Base-by-base conservation (phyloP, 257 asterid species). In the Eucommia ulmoides region DNA sequence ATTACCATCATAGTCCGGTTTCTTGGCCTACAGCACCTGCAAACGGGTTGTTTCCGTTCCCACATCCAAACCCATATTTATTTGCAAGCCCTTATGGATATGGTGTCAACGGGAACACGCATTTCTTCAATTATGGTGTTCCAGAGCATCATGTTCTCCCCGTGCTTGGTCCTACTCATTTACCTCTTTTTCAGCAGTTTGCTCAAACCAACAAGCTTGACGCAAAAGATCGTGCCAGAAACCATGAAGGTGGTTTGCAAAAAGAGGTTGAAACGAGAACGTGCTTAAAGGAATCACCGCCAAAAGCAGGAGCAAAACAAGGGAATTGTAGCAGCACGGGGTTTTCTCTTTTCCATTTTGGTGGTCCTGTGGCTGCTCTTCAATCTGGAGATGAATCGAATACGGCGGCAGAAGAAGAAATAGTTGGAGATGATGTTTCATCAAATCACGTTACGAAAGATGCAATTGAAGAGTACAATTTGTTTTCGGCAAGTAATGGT, bases 341-440 rank as follows among this genome's bases (percentile, higher is more conserved):
- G 50, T 91, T 91, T 78, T 91, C 99, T 52, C 95, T 91, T 55
- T 91, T 91, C 74, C 96, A 86, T 68, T 83, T 75, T 66, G 94
- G 94, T 33, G 89, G 94, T 33, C 96, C 96, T 5, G 82, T 83
- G 22, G 94, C 78, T 63, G 94, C 78, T 63, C 70, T 77, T 67
- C 74, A 94, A 14, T 62, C 83, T 8, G 93, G 93, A 54, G 73
- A 63, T 45, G 66, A 74, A 54, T 64, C 78, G 0, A 83, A 78
- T 71, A 76, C 74, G 42, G 52, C 50, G 46, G 41, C 73, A 50
- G 29, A 65, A 54, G 86, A 75, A 65, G 85, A 76, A 45, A 52
- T 29, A 41, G 62, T 22, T 45, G 59, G 65, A 41, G 65, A 29
- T 29, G 12, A 71, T 20, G 67, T 68, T 50, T 66, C 69, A 10